Base-by-base conservation (phyloP, 2,329 filamentous ascomycete species). In the Alternaria gansuensis region DNA sequence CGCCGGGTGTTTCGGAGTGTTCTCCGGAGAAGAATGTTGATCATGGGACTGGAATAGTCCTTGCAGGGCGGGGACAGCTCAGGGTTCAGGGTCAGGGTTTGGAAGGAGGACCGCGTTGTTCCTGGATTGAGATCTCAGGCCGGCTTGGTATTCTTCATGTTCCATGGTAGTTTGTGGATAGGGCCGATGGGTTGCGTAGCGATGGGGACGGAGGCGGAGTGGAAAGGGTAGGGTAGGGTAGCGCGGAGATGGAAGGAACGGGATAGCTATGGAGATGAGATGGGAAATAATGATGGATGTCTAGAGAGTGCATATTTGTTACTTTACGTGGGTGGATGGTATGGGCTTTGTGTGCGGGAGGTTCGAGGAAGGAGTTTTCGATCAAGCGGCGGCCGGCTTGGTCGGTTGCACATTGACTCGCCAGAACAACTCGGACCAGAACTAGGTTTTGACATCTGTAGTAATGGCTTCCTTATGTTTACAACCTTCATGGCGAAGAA, bases 151-250 rank as follows among this genome's bases (percentile, higher is more conserved):
- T 44, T 10, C 5, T 48, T 48, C 11, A 48, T 34, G 31, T 48
- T 48, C 5, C 44, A 34, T 48, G 23, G 31, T 48, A 31, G 23
- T 17, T 48, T 48, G 14, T 48, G 44, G 44, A 24, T 43, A 43
- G 40, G 40, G 40, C 40, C 40, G 40, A 43, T 17, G 13, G 23
- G 24, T 28, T 43, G 40, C 40, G 40, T n/a, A 23, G 24, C 40
- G 6, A n/a, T 28, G 13, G 23, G 23, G 24, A 13, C 24, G 24
- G 21, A 40, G 14, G 24, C 40, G 24, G 24, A 43, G 13, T 28
- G 40, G 24, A 24, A 9, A 43, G 39, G 39, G 13, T 26, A 41
- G 23, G 24, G 40, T n/a, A 43, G 39, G 39, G 13, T 26, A 41
- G 23, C 13, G 23, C 13, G 14, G 23, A 17, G 13, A 26, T 46